Evolutionary conservation across 2,329 filamentous ascomycete genomes (phyloP).

Genomic region (Aschersonia sp.): DNA sequence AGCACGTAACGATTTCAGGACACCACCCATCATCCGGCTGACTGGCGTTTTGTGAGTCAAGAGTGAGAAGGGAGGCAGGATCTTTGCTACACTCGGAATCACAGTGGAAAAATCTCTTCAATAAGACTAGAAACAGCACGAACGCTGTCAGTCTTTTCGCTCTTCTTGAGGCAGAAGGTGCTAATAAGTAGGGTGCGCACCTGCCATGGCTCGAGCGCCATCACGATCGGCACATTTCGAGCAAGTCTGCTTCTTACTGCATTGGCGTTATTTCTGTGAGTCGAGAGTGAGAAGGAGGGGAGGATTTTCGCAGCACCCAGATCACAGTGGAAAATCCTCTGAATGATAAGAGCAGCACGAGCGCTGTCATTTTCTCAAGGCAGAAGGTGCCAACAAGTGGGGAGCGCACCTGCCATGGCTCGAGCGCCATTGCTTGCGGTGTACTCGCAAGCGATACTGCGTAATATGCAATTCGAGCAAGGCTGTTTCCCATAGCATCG

Average conservation of each 20-base stretch:
- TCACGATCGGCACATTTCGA: constrained; percentile 4
- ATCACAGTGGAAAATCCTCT: no score
- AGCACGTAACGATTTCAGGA: no score
- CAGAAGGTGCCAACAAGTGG: neutral
- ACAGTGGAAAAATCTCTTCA: no score
- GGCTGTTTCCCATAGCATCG: constrained; percentile 5
- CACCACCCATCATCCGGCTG: no score
- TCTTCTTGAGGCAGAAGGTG: neutral
- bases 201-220: neutral
- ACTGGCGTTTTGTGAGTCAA: no score
- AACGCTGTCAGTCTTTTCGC: neutral
- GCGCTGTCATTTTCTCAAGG: neutral
- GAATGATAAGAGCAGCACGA: neutral
- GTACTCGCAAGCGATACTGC: constrained; percentile 7
- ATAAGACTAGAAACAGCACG: neutral
- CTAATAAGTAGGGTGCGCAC: neutral
- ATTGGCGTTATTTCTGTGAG: constrained; percentile 2
- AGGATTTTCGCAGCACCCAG: no score
- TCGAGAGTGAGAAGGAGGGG: constrained; percentile 1
- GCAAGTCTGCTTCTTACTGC: constrained; percentile 4
- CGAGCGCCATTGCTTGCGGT: neutral
- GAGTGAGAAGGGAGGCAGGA: constrained; percentile 2
- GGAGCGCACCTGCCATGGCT: neutral
- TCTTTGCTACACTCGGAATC: no score
- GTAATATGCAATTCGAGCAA: constrained; percentile 6